Evolutionary conservation across 768 basidiomycete species (phyloP).

Genomic region (Rhodotorula graminis): DNA sequence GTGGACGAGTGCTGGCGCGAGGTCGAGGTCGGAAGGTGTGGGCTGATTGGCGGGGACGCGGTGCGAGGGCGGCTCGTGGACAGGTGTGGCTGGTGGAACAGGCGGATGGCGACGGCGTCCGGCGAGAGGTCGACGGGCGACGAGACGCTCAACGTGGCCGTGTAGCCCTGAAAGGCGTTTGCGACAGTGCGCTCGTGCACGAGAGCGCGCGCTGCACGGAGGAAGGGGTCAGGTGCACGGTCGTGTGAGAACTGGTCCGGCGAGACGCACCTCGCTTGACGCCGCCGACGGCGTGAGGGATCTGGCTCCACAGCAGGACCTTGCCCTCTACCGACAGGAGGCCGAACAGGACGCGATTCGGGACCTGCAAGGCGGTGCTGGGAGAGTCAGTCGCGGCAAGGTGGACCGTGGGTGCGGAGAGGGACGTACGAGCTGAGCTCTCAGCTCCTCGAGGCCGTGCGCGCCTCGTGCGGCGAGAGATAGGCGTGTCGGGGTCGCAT

Average conservation of each 20-base stretch:
- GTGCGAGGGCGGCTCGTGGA: neutral
- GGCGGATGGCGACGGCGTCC: neutral
- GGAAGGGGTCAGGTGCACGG: neutral
- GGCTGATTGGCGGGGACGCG: neutral
- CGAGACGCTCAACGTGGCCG: neutral
- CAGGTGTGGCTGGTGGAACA: neutral
- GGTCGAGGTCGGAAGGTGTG: neutral
- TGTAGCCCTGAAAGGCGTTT: neutral
- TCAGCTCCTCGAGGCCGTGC: neutral
- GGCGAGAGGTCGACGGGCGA: neutral
- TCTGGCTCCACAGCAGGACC: neutral
- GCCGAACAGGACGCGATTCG: slow-evolving; percentile 9
- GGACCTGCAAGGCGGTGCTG: neutral
- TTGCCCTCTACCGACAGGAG: slow-evolving; percentile 1
- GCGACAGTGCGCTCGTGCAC: slow-evolving; percentile 20
- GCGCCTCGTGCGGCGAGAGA: neutral
- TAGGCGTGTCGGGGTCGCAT: neutral
- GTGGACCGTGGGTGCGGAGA: too few species aligned
- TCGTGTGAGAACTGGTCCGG: neutral
- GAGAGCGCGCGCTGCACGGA: slow-evolving; percentile 6
- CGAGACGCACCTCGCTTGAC: slow-evolving; percentile 24
- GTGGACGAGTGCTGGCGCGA: neutral
- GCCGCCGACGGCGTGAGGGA: slow-evolving; percentile 7
- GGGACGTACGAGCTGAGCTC: neutral
- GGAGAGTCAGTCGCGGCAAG: too few species aligned